These are phyloP conservation scores for Neofusicoccum parvum DNA, from an alignment of 2,329 filamentous ascomycete genomes.

Conservation along the genomic window DNA sequence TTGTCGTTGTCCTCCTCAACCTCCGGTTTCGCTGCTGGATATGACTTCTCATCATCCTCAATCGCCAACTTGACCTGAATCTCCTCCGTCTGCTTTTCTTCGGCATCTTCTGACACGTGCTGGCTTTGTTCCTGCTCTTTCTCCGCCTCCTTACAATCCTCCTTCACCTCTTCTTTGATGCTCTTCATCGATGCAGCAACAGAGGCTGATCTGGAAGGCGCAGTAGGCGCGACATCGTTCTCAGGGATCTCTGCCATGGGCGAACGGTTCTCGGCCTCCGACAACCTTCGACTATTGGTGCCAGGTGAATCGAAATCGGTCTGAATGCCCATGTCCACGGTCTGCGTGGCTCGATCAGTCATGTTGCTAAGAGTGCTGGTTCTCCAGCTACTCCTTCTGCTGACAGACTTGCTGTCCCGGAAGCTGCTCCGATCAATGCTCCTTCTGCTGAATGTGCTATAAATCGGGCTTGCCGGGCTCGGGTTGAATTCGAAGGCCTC, in stretches of 20 bases:
- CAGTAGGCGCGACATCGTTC: conserved; percentile 24
- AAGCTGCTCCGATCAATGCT: conserved; percentile 71
- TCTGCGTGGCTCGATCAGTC: conserved; percentile 68
- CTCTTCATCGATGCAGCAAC: conserved; percentile 2
- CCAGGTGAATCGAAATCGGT: conserved; percentile 51
- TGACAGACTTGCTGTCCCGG: conserved; percentile 35
- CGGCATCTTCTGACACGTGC: neutral
- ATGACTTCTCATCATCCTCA: neutral
- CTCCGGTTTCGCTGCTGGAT: neutral
- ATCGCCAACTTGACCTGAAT: neutral
- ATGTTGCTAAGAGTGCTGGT: conserved; percentile 68
- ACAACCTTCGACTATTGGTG: conserved; percentile 23
- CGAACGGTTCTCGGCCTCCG: conserved; percentile 25
- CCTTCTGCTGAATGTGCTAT: conserved; percentile 60
- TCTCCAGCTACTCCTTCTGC: conserved; percentile 63
- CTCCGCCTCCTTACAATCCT: conserved; percentile 19
- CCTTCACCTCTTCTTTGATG: conserved; percentile 12
- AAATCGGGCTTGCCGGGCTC: conserved; percentile 72
- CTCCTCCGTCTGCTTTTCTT: neutral
- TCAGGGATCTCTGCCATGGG: conserved; percentile 42
- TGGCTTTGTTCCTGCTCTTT: neutral
- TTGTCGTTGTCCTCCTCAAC: neutral
- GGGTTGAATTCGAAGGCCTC: conserved; percentile 83
- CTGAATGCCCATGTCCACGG: conserved; percentile 62
- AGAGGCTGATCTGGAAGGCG: neutral